Percentiles rank a stretch among this genome's conserved stretches.
phyloP scores from a whole-genome alignment of 1,284 basidiomycete species.

The Fomitiporia mediterranea region DNA sequence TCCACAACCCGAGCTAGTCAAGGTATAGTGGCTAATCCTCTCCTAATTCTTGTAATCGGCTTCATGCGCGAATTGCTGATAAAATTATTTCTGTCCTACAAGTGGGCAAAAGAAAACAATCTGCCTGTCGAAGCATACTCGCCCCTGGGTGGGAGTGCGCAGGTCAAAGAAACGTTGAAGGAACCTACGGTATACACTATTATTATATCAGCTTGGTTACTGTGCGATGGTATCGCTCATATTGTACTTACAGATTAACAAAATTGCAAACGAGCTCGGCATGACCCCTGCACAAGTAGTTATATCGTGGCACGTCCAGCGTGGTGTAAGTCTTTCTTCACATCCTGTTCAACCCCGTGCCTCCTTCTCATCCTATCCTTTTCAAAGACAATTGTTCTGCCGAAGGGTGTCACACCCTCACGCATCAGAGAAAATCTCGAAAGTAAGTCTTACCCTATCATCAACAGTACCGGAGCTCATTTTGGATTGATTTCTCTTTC shows the following conservation, averaged over 20 bases:
- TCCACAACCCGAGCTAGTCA: constrained; percentile 77
- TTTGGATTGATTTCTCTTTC: too few relatives aligned
- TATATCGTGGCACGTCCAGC: constrained; percentile 76
- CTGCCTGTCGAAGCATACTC: constrained; percentile 74
- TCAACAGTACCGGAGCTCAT: not conserved
- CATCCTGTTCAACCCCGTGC: constrained; percentile 21
- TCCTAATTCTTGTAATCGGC: too few relatives aligned
- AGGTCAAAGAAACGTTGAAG: constrained; percentile 50
- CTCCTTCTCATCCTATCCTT: constrained; percentile 36
- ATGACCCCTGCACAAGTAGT: constrained; percentile 77
- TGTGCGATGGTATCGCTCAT: not conserved
- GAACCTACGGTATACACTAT: constrained; percentile 45
- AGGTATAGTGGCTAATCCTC: constrained; percentile 35
- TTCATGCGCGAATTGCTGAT: not conserved
- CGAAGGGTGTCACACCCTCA: constrained; percentile 72
- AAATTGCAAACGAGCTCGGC: constrained; percentile 57
- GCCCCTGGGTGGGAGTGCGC: constrained; percentile 63
- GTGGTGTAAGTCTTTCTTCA: constrained; percentile 48
- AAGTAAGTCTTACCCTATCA: constrained; percentile 37
- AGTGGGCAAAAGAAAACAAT: constrained; percentile 61
- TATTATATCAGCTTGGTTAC: too few relatives aligned
- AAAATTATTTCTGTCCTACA: too few relatives aligned
- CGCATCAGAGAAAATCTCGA: constrained; percentile 71
- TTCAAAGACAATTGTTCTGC: constrained; percentile 69
- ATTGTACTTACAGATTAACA: constrained; percentile 38